Conservation (phyloP, 78 protist species). For the Chrysochromulina parva region DNA sequence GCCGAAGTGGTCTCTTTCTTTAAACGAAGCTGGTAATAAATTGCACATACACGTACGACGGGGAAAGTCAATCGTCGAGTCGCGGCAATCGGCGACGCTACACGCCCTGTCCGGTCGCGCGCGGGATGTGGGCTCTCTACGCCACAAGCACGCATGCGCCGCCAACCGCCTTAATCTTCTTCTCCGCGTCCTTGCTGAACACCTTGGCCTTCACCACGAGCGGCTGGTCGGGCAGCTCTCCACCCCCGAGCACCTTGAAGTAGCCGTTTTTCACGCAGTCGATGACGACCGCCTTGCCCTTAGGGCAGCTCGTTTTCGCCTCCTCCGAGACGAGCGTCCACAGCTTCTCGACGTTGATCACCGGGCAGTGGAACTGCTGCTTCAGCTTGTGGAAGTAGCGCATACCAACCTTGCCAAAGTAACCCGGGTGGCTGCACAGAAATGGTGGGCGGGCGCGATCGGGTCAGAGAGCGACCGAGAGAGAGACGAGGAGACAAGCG, state of each 20-base stretch:
- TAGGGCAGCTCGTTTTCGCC: neutral
- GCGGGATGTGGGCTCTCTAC: slow-evolving; percentile 29
- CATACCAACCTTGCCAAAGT: slow-evolving; percentile 99
- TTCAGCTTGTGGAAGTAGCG: slow-evolving; percentile 88
- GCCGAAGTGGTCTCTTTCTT: no score
- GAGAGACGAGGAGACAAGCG: no score
- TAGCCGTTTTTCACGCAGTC: slow-evolving; percentile 60
- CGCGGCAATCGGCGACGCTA: no score
- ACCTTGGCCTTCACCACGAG: slow-evolving; percentile 95
- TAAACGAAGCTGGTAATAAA: no score
- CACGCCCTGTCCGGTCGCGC: no score
- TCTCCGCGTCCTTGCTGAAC: slow-evolving; percentile 94
- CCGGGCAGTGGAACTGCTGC: slow-evolving; percentile 81
- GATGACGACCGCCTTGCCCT: neutral
- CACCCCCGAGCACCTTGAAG: slow-evolving; percentile 98
- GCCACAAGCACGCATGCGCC: slow-evolving; percentile 95
- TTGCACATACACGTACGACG: no score
- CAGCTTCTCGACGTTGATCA: slow-evolving; percentile 92
- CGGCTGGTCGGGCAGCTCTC: slow-evolving; percentile 92
- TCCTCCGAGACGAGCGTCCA: slow-evolving; percentile 89
- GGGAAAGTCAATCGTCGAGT: no score
- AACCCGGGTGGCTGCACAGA: slow-evolving; percentile 95
- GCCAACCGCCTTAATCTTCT: slow-evolving; percentile 95
- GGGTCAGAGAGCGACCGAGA: neutral
- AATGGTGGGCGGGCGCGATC: neutral